phyloP scores from a whole-genome alignment of 202 grass and related monocot species.

The Musa balbisiana region DNA sequence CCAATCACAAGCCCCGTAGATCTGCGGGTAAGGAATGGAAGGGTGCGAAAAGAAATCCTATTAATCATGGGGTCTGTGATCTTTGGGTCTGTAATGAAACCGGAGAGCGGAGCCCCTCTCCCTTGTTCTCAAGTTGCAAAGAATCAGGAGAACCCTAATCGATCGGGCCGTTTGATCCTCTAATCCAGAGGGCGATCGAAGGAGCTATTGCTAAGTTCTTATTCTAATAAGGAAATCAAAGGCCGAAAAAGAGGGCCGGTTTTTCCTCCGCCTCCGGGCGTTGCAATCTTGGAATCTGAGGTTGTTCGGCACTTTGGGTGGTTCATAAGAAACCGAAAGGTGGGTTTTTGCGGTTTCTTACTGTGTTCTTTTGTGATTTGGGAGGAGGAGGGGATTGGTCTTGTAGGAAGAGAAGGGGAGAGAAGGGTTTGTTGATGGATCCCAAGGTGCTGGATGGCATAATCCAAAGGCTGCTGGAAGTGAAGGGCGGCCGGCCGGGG shows the following conservation, averaged over 20 bases:
- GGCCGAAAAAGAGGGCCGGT: background rate
- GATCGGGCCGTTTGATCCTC: background rate
- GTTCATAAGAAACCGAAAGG: background rate
- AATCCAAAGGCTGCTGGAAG: constrained; percentile 7
- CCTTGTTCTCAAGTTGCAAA: background rate
- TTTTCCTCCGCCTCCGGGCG: background rate
- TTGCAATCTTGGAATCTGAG: background rate
- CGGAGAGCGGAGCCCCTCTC: no score
- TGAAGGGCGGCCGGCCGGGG: constrained; percentile 9
- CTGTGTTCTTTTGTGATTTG: background rate
- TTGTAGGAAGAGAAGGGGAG: background rate
- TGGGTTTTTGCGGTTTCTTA: background rate
- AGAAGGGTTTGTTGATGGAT: constrained; percentile 11
- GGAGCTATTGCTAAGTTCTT: background rate
- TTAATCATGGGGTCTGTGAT: no score
- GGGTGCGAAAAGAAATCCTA: no score
- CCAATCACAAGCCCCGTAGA: no score
- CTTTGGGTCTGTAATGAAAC: no score
- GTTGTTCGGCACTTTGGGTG: background rate
- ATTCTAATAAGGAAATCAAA: background rate
- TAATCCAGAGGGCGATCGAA: background rate
- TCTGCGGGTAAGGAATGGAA: no score
- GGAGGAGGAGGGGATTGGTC: constrained; percentile 1
- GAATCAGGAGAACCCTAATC: background rate
- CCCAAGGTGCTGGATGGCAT: constrained; percentile 6